Evolutionary conservation across 2,329 filamentous ascomycete genomes (phyloP).

Genomic region (Aspergillus chevalieri): DNA sequence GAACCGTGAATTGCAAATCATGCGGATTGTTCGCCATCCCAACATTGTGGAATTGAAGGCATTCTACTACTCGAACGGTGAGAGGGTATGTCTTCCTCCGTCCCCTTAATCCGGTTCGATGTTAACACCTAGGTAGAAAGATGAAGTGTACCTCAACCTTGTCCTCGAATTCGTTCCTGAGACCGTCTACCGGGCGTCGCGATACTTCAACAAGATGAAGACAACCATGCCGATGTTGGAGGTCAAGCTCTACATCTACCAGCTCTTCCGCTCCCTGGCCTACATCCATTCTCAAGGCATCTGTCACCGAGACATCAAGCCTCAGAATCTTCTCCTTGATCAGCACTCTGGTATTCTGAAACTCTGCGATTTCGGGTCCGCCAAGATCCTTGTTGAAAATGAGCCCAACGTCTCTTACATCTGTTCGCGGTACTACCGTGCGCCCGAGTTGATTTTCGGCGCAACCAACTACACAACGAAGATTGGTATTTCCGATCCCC

Average conservation of each 20-base stretch:
- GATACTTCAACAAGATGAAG: constrained; percentile 99
- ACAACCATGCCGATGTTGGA: constrained; percentile 98
- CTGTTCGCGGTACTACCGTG: constrained; percentile 97
- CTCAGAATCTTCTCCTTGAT: constrained; percentile 92
- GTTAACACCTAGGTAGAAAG: constrained; percentile 57
- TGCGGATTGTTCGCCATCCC: constrained; percentile 97
- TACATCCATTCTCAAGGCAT: constrained; percentile 99
- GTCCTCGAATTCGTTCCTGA: constrained; percentile 98
- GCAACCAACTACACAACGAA: constrained; percentile 99
- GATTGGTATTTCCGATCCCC: constrained; percentile 65
- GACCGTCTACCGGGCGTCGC: constrained; percentile 94
- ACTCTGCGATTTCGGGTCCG: constrained; percentile 97
- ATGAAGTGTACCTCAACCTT: constrained; percentile 97
- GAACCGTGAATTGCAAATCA: constrained; percentile 99
- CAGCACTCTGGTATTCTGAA: constrained; percentile 87
- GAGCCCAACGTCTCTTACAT: constrained; percentile 99
- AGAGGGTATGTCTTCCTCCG: constrained; percentile 62
- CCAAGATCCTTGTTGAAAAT: constrained; percentile 97
- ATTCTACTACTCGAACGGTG: constrained; percentile 99
- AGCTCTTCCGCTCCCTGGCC: constrained; percentile 94
- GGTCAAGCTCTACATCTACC: constrained; percentile 99
- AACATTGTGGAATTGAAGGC: constrained; percentile 99
- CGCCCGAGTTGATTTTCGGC: constrained; percentile 95
- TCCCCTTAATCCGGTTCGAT: not conserved
- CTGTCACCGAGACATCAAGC: constrained; percentile 98